Evolutionary conservation across 139 green algal species (phyloP), one percentile per base, ranked within the genome.

Genomic region (Picochlorum sp.): DNA sequence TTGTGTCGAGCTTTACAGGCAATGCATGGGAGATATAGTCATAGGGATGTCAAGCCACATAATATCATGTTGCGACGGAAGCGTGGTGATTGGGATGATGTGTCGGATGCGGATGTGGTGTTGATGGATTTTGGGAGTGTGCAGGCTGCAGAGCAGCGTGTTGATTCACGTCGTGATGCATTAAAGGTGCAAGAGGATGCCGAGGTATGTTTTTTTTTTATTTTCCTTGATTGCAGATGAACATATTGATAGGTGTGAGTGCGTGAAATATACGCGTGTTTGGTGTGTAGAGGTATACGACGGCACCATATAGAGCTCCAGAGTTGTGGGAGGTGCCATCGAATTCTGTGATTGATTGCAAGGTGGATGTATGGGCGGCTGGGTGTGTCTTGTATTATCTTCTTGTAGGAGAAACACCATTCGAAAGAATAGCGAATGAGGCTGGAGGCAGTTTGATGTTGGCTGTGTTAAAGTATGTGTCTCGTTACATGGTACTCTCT

Each of bases 251-350:
- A 23, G 44, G 21, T 58, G 30, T 67, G n/a, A 57, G 20, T 26
- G 45, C 3, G 3, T 51, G 15, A 51, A 18, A 51, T n/a, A 61
- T 47, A 18, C 3, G 28, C 5, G 16, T 62, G 16, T 21, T 6
- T 55, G 20, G 5, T 56, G 20, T 65, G 41, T 23, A 65, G 60
- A 44, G 60, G 24, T 26, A 21, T 45, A 56, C 37, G 59, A 90
- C 85, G 18, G 89, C 88, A 0, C 84, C 90, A 13, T 97, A 94
- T 69, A 80, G 90, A 16, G 87, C 91, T 0, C 90, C 91, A 14
- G 91, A 97, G 79, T 87, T 97, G 15, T 95, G 83, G 71, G 91
- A 97, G 57, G 76, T 85, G 1, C 76, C 84, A n/a, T 88, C 76
- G 24, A 54, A 74, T 1, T 81, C 68, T 57, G 67, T 69, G 8